Base-by-base conservation (phyloP, 176 grass and related monocot species). In the Eragrostis curvula region DNA sequence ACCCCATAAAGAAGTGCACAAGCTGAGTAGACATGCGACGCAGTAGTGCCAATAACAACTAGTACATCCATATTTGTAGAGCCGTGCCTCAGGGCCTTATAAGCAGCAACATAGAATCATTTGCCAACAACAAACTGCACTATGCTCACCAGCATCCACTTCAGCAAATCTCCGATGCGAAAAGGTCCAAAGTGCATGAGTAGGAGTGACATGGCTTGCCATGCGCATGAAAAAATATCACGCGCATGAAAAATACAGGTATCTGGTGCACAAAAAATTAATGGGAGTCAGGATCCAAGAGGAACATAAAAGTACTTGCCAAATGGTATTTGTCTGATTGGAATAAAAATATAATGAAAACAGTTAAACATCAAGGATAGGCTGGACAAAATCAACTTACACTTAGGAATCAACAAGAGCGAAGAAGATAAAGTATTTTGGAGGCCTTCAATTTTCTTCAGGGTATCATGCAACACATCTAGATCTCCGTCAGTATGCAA, bases 221-320 rank as follows among this genome's bases (percentile, higher is more conserved):
- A 94, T 96, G 79, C 88, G 84, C 73, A 99, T 93, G 75, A 99
- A 90, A 88, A 96, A 99, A n/a, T n/a, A n/a, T n/a, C 83, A 94
- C 93, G 79, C 88, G 84, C 73, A 99, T 93, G 75, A 99, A 90
- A 88, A 96, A 99, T 56, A 99, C 93, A 60, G 93, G 96, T 73
- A 96, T 86, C 96, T 99, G 89, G 53, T 83, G 75, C 83, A 74
- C 69, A 46, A 44, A 87, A 36, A 82, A 85, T 32, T 51, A 89
- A n/a, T 72, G 46, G 36, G 56, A 70, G 80, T 89, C 74, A 90
- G 43, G 71, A 77, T 41, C 55, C 32, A 69, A 73, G 27, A 78
- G 81, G 46, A 71, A 76, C 45, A 77, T 27, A 82, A 79, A 43
- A 85, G 68, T 80, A 62, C 70, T 59, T 83, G 0, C 20, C 43